Conservation (phyloP, 2,329 filamentous ascomycete species). For the Cercospora sesami region DNA sequence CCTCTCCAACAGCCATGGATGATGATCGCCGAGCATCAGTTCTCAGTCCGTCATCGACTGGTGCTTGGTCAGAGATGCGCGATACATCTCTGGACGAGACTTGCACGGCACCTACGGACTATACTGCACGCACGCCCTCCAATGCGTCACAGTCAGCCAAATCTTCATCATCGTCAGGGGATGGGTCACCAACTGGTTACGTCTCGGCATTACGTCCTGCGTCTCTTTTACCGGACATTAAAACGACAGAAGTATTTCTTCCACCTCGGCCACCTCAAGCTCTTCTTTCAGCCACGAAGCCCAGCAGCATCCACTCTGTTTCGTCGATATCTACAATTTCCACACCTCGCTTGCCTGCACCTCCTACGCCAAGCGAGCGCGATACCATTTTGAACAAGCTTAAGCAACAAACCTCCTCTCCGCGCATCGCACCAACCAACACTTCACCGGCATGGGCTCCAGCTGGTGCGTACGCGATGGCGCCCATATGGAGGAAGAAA, state of each 20-base stretch:
- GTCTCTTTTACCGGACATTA: neutral
- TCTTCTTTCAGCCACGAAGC: conserved; percentile 11
- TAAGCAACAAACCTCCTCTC: neutral
- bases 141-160: neutral
- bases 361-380: neutral
- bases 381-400: neutral
- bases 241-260: conserved; percentile 16
- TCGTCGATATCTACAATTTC: neutral
- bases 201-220: neutral
- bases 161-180: neutral
- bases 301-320: neutral
- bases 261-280: conserved; percentile 8
- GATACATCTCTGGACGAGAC: neutral
- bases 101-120: neutral
- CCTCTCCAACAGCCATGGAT: neutral
- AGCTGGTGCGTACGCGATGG: conserved; percentile 2
- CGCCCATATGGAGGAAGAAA: conserved; percentile 11
- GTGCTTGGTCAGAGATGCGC: neutral
- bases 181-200: neutral
- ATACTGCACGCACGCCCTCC: neutral
- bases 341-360: neutral
- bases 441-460: conserved; percentile 6
- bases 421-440: neutral
- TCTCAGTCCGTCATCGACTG: conserved; percentile 1
- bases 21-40: neutral